Evolutionary conservation across 2,329 filamentous ascomycete species (phyloP), one percentile per base, ranked within the genome.

Genomic region (Apiospora arundinis): DNA sequence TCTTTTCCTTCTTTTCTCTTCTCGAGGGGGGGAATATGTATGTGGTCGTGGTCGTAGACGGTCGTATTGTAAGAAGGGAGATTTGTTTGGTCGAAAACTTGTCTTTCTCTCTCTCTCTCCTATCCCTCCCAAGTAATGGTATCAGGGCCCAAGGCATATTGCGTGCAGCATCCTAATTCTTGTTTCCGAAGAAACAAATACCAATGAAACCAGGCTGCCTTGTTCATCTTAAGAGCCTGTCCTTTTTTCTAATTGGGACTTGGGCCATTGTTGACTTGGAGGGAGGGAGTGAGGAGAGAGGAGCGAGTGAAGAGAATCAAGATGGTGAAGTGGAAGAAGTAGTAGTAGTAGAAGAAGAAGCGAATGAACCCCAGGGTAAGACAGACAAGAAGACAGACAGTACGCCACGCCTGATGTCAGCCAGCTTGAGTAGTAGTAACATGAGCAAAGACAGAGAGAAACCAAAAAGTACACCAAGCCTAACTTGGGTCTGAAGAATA

Each of bases 221-320:
- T 46, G 2, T 46, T 18, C 18, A 32, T 3, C 32, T 32, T 6
- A 3, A 32, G 32, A 32, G 32, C 32, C 32, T 6, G 32, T 32
- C 3, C 32, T 32, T 32, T 32, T 6, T 32, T 32, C 32, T 6
- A 3, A 32, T 32, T 32, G 3, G 3, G 32, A 32, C 6, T 32
- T 32, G 3, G 32, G 32, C 6, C 6, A 32, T 6, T 3, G 32
- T 6, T 6, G 32, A 32, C 32, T 32, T 32, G 16, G 44, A 11
- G 28, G 11, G 52, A 63, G 32, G 7, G 56, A 40, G 32, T 28
- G 2, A 71, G 70, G 21, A 63, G 70, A 46, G 69, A 71, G 70
- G 40, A 28, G 28, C 12, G 49, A 44, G 32, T 11, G 67, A 42
- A 67, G 65, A 37, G 23, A 28, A 44, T 14, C 23, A 21, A 46